These are phyloP conservation scores for Aspergillus funiculosus DNA, from an alignment of 495 filamentous ascomycete genomes.

Conservation along the genomic window DNA sequence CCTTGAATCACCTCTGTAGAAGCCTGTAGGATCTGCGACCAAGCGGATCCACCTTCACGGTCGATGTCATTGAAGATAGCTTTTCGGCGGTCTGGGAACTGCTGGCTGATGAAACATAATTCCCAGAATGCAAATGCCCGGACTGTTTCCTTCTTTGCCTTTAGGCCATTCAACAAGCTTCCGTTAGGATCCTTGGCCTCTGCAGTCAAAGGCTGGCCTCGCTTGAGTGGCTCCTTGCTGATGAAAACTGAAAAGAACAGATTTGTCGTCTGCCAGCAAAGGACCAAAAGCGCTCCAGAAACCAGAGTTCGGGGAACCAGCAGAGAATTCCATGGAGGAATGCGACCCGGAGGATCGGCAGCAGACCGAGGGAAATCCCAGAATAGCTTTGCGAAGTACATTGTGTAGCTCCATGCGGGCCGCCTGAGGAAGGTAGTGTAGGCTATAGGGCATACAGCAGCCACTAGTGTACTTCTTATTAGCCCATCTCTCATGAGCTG, in stretches of 20 bases:
- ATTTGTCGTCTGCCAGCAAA: conserved; percentile 71
- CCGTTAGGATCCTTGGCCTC: conserved; percentile 89
- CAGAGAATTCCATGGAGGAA: conserved; percentile 52
- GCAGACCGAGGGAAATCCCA: conserved; percentile 67
- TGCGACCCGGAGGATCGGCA: conserved; percentile 47
- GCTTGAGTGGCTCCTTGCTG: conserved; percentile 73
- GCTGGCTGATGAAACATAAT: conserved; percentile 68
- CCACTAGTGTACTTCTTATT: conserved; percentile 38
- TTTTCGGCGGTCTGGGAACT: conserved; percentile 65
- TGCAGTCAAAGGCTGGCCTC: conserved; percentile 71
- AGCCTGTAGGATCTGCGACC: conserved; percentile 67
- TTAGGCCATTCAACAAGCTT: conserved; percentile 77
- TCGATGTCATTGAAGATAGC: conserved; percentile 86
- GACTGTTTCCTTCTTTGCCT: conserved; percentile 50
- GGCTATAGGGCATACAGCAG: conserved; percentile 44
- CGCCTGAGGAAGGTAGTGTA: conserved; percentile 62
- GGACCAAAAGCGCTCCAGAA: conserved; percentile 59
- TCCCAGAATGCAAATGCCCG: conserved; percentile 90
- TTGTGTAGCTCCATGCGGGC: conserved; percentile 58
- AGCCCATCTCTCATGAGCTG: conserved; percentile 27
- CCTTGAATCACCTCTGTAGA: conserved; percentile 62
- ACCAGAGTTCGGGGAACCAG: conserved; percentile 56
- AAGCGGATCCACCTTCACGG: conserved; percentile 68
- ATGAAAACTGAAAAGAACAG: conserved; percentile 71
- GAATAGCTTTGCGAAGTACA: conserved; percentile 64